Evolutionary conservation across 2,329 filamentous ascomycete species (phyloP), one percentile per base, ranked within the genome.

Genomic region (Fonsecaea nubica): DNA sequence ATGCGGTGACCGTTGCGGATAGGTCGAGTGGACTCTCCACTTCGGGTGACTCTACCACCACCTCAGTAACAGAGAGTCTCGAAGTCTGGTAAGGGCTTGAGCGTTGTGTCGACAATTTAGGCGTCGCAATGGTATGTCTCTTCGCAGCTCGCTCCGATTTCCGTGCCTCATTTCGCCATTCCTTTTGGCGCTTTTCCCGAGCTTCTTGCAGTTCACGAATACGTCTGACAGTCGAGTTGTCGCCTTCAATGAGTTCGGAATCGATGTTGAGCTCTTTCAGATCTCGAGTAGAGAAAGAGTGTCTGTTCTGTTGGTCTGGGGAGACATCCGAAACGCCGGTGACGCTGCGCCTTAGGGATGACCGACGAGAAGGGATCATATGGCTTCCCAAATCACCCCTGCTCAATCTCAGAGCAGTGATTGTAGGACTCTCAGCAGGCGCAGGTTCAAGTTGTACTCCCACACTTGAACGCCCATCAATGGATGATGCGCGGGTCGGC

Each of bases 321-420:
- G 90, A 58, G 86, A 81, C 40, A 91, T 79, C 42, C 89, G 92
- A 0, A 89, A 92, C 63, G 91, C 89, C 63, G 89, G 85, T 7
- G 8, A 63, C 57, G 48, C 69, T 69, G 9, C 75, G 78, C 57
- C 66, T 72, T 13, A 76, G 73, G 33, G 76, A 77, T 21, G 71
- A 73, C 13, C 85, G 89, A 88, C 73, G 91, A 78, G 2, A 88
- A 85, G 74, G 85, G 86, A 68, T 85, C 74, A 57, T 58, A 52
- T 69, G 68, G 45, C 62, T 68, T 10, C 64, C 68, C 33, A 70
- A 55, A 48, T 72, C 67, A 38, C 64, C 61, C 45, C 68, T 61
- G 52, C 67, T 70, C 18, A 71, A 55, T 21, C 67, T 69, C 25
- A 71, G 40, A 21, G 67, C 57, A 13, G 52, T 48, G 3, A 58